phyloP scores from a whole-genome alignment of 495 filamentous ascomycete species.

The Hypoxylon perforatum region DNA sequence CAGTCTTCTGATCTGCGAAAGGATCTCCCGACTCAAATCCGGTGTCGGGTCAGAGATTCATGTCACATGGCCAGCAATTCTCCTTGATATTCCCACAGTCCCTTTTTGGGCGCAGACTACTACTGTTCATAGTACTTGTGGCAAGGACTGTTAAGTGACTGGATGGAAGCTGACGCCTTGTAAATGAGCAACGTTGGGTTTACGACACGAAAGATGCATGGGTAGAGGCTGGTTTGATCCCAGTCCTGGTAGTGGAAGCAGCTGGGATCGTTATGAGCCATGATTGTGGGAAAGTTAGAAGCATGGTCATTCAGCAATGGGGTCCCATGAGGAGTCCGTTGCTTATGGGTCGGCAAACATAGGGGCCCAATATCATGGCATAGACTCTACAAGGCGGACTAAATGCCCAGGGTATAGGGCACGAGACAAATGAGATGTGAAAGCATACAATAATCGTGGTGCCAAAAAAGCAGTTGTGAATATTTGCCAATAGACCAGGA shows the following conservation, averaged over 20 bases:
- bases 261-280: conserved; percentile 24
- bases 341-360: conserved; percentile 24
- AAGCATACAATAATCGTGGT: conserved; percentile 24
- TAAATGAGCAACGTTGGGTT: conserved; percentile 40
- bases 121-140: conserved; percentile 34
- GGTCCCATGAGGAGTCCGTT: conserved; percentile 27
- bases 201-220: conserved; percentile 39
- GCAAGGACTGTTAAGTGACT: conserved; percentile 23
- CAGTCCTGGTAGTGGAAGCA: conserved; percentile 11
- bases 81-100: conserved; percentile 32
- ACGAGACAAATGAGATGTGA: conserved; percentile 37
- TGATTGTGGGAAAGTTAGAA: conserved; percentile 26
- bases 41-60: conserved; percentile 21
- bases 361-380: conserved; percentile 35
- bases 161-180: conserved; percentile 26
- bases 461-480: conserved; percentile 2
- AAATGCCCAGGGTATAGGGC: conserved; percentile 23
- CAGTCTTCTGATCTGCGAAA: conserved; percentile 25
- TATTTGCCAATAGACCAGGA: background rate
- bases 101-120: conserved; percentile 25
- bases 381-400: conserved; percentile 41
- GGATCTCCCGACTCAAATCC: conserved; percentile 15
- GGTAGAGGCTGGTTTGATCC: conserved; percentile 27
- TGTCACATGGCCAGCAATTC: conserved; percentile 34
- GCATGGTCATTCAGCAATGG: conserved; percentile 32